Evolutionary conservation across 495 filamentous ascomycete species (phyloP).

Genomic region (Xylaria grammica): DNA sequence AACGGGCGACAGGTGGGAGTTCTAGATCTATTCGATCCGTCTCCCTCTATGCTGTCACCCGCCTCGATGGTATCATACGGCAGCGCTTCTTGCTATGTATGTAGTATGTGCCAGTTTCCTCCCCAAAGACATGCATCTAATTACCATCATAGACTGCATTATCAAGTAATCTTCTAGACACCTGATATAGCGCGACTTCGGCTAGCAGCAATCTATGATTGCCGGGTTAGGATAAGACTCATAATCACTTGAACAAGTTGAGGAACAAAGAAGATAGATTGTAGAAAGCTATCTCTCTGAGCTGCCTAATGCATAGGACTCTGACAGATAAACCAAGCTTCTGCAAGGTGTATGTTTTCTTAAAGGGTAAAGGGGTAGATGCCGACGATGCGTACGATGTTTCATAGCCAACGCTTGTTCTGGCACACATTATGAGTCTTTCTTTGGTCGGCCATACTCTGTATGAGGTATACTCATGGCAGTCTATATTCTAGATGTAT

Average conservation of each 20-base stretch:
- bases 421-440: not conserved
- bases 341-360: too few species aligned
- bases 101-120: slow-evolving; percentile 9
- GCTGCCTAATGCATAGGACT: too few species aligned
- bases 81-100: too few species aligned
- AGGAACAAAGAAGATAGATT: too few species aligned
- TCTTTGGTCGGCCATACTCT: too few species aligned
- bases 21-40: not conserved
- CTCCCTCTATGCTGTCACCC: not conserved
- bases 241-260: too few species aligned
- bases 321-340: too few species aligned
- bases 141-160: not conserved
- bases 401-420: not conserved
- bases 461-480: too few species aligned
- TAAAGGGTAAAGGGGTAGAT: not conserved
- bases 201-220: not conserved
- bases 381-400: not conserved
- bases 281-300: too few species aligned
- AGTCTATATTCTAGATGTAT: too few species aligned
- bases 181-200: not conserved
- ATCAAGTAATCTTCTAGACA: not conserved
- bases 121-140: not conserved
- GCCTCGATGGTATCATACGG: not conserved
- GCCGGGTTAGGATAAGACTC: not conserved
- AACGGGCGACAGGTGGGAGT: slow-evolving; percentile 2